Evolutionary conservation across 371 early-diverging fungal genomes (phyloP), one percentile per base, ranked within the genome.

Genomic region (Mucor ambiguus): DNA sequence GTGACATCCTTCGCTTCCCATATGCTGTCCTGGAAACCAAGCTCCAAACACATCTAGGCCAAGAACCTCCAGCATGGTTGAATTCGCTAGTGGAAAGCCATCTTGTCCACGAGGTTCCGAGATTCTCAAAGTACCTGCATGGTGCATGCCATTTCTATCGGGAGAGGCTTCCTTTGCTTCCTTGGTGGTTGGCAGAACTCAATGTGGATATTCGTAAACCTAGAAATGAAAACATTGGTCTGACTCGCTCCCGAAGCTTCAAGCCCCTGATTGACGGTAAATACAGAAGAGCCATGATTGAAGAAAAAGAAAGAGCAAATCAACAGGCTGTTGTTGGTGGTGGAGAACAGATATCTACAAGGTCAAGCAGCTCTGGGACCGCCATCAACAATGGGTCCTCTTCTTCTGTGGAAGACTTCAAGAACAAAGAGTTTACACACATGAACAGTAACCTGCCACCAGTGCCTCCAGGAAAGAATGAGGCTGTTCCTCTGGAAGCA

Each of bases 51-150:
- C 85, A 89, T 41, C 80, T 89, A 28, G 97, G 96, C 18, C 90
- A 90, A 38, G 87, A 88, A 58, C 92, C 94, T 18, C 96, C 97
- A 6, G 82, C 86, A 46, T 99, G 99, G 99, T 92, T 98, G 54
- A 77, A 85, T 6, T 90, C 94, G 44, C 82, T 98, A 58, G 80
- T 96, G 67, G 87, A 91, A 60, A 86, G 90, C 64, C 89, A 93
- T 68, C 78, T 97, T 68, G 96, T 98, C 18, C 94, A 95, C 74
- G 94, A 95, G 44, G 96, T 97, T n/a, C 96, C 98, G 49, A 94
- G 95, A 68, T 99, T 98, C 86, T 93, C 93, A 62, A 99, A 98
- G 78, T 99, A 95, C 77, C 86, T 97, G 58, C 98, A 99, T 79
- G 99, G 98, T 71, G 89, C 91, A 26, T 75, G 74, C 44, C 76